A percentile compares a stretch with the other conserved stretches of the same genome.
phyloP scores from a whole-genome alignment of 2,329 filamentous ascomycete genomes.

The Penicillium polonicum region DNA sequence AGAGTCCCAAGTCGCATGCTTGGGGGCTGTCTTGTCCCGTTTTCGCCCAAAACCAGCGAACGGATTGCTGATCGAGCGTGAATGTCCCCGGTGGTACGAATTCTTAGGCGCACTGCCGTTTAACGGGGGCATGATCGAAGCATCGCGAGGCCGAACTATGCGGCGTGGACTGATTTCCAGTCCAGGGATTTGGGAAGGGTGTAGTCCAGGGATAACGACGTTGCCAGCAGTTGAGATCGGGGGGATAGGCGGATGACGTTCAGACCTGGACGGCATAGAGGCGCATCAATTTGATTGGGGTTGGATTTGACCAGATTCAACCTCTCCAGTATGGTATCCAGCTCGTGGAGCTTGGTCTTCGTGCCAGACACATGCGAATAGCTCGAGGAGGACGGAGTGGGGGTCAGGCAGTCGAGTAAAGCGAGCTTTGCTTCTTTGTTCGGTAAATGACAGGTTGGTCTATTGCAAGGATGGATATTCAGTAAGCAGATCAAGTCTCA shows the following conservation, averaged over 20 bases:
- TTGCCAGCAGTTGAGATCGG: slow-evolving; percentile 24
- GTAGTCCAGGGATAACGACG: slow-evolving; percentile 17
- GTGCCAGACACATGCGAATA: slow-evolving; percentile 19
- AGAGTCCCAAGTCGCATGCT: slow-evolving; percentile 45
- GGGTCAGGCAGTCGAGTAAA: slow-evolving; percentile 8
- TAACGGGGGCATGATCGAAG: slow-evolving; percentile 22
- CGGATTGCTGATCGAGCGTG: slow-evolving; percentile 75
- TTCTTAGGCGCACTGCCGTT: slow-evolving; percentile 17
- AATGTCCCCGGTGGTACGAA: slow-evolving; percentile 44
- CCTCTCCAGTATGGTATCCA: slow-evolving; percentile 2
- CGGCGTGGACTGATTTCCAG: slow-evolving; percentile 23
- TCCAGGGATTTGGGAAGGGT: slow-evolving; percentile 17
- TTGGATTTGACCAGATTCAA: background rate
- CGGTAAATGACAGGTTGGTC: background rate
- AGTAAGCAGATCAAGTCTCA: slow-evolving; percentile 1
- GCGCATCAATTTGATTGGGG: slow-evolving; percentile 25
- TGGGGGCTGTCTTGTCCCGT: slow-evolving; percentile 53
- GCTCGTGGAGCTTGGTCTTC: slow-evolving; percentile 12
- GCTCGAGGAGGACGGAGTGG: slow-evolving; percentile 14
- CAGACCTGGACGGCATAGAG: slow-evolving; percentile 40
- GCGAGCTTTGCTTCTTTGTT: slow-evolving; percentile 12
- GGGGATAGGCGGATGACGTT: slow-evolving; percentile 33
- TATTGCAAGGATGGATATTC: background rate
- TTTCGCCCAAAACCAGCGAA: slow-evolving; percentile 57
- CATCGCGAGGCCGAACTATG: slow-evolving; percentile 27